These are phyloP conservation scores for Trichoderma breve DNA, from an alignment of 2,329 filamentous ascomycete genomes.

Conservation along the genomic window DNA sequence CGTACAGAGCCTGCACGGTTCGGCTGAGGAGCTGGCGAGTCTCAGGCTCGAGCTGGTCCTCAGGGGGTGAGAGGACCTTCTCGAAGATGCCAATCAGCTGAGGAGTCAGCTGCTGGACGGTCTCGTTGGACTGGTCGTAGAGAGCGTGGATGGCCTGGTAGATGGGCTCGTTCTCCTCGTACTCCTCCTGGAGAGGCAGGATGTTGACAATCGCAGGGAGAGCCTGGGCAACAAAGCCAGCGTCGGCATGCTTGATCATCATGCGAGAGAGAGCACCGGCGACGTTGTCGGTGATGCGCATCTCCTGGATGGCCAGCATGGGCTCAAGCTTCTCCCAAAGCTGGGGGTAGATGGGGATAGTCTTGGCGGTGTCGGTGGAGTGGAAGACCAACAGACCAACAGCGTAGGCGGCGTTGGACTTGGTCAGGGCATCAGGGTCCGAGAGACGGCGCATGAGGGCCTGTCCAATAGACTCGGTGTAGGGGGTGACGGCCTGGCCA, in stretches of 20 bases:
- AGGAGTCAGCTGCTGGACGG: conserved; percentile 67
- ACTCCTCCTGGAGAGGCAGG: conserved; percentile 88
- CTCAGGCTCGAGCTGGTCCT: conserved; percentile 73
- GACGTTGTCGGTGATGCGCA: conserved; percentile 87
- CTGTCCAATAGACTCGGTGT: conserved; percentile 73
- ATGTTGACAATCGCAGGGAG: conserved; percentile 76
- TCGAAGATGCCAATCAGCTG: conserved; percentile 70
- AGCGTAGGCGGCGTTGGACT: conserved; percentile 93
- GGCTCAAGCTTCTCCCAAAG: conserved; percentile 86
- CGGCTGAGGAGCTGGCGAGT: conserved; percentile 65
- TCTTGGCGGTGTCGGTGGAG: conserved; percentile 66
- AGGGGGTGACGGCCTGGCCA: conserved; percentile 75
- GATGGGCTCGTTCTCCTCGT: conserved; percentile 92
- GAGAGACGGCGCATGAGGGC: conserved; percentile 81
- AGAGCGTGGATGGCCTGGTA: conserved; percentile 87
- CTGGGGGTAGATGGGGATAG: conserved; percentile 71
- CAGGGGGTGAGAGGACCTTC: conserved; percentile 66
- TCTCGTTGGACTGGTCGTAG: conserved; percentile 69
- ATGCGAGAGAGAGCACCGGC: conserved; percentile 88
- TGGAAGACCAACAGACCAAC: conserved; percentile 80
- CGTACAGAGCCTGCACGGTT: conserved; percentile 54
- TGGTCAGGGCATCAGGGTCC: conserved; percentile 87
- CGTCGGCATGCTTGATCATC: conserved; percentile 85
- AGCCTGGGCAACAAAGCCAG: conserved; percentile 75
- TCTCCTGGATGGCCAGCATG: conserved; percentile 72